phyloP scores from a whole-genome alignment of 495 filamentous ascomycete genomes.

The Aspergillus bridgeri region DNA sequence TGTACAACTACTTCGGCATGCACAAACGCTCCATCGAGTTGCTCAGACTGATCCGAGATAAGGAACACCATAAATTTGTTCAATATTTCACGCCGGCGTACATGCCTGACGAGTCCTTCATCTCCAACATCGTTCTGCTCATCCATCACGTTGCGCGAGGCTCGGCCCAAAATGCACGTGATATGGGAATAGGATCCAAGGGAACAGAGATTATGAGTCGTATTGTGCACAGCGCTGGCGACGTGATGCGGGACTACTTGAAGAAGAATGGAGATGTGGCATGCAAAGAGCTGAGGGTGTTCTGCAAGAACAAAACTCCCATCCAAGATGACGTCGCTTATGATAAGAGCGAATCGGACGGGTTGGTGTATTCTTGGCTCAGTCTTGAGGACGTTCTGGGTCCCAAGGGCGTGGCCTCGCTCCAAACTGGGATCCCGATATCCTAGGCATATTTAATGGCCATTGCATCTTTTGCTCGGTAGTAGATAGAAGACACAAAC shows the following conservation, averaged over 20 bases:
- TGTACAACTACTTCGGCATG: constrained; percentile 33
- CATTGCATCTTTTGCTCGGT: no score
- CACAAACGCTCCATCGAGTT: constrained; percentile 29
- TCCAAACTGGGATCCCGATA: constrained; percentile 26
- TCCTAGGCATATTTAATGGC: constrained; percentile 17
- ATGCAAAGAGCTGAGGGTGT: constrained; percentile 30
- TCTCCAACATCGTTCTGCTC: constrained; percentile 25
- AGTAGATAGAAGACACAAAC: no score
- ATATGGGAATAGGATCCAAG: constrained; percentile 15
- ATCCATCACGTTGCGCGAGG: constrained; percentile 26
- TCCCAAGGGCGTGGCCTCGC: constrained; percentile 22
- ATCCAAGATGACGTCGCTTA: constrained; percentile 23
- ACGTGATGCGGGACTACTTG: constrained; percentile 28
- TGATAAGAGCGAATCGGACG: constrained; percentile 14
- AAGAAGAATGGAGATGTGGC: constrained; percentile 29
- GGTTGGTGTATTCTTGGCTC: constrained; percentile 12
- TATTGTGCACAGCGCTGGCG: constrained; percentile 27
- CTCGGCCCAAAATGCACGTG: constrained; percentile 20
- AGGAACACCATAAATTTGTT: constrained; percentile 28
- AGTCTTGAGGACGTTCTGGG: constrained; percentile 23
- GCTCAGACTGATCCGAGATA: constrained; percentile 24
- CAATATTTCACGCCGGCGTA: constrained; percentile 28
- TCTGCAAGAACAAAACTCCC: constrained; percentile 31
- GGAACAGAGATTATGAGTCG: constrained; percentile 14
- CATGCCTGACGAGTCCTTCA: constrained; percentile 28